phyloP scores from a whole-genome alignment of 805 yeast species.

The Saturnispora galanensis region DNA sequence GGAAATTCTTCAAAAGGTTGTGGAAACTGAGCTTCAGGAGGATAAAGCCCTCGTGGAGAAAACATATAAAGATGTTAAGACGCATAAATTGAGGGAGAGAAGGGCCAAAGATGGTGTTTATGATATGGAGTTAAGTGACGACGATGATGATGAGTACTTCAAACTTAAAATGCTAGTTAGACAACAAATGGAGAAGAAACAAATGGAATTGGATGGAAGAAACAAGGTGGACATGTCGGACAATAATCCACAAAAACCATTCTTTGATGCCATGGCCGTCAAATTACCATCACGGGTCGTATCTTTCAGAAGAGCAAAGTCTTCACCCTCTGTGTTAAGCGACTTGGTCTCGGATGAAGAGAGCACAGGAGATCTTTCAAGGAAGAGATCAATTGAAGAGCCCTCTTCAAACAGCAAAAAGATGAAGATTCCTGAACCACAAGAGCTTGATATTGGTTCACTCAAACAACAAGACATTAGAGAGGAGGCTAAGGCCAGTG shows the following conservation, averaged over 20 bases:
- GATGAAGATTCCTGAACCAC: slow-evolving; percentile 5
- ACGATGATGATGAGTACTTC: slow-evolving; percentile 44
- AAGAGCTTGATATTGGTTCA: slow-evolving; percentile 5
- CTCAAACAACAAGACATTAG: slow-evolving; percentile 6
- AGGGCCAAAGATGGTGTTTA: slow-evolving; percentile 42
- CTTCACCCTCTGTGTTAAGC: slow-evolving; percentile 5
- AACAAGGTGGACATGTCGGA: slow-evolving; percentile 14
- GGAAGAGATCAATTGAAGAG: slow-evolving; percentile 15
- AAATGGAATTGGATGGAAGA: slow-evolving; percentile 33
- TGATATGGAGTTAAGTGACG: slow-evolving; percentile 63
- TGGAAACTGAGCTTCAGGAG: slow-evolving; percentile 48
- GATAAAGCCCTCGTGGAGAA: slow-evolving; percentile 58
- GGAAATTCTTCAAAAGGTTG: slow-evolving; percentile 46
- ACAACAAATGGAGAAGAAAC: slow-evolving; percentile 20
- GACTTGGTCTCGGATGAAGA: slow-evolving; percentile 18
- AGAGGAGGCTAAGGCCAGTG: not conserved
- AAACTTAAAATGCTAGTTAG: slow-evolving; percentile 6
- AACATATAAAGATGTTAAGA: slow-evolving; percentile 60
- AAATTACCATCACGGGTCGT: slow-evolving; percentile 10
- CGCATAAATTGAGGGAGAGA: slow-evolving; percentile 56
- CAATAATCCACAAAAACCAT: slow-evolving; percentile 12
- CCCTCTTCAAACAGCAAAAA: slow-evolving; percentile 14
- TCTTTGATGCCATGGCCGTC: slow-evolving; percentile 13
- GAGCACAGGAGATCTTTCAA: slow-evolving; percentile 2
- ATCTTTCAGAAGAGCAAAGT: slow-evolving; percentile 8